Evolutionary conservation across 2,329 filamentous ascomycete species (phyloP).

Genomic region (Zymoseptoria pseudotritici): DNA sequence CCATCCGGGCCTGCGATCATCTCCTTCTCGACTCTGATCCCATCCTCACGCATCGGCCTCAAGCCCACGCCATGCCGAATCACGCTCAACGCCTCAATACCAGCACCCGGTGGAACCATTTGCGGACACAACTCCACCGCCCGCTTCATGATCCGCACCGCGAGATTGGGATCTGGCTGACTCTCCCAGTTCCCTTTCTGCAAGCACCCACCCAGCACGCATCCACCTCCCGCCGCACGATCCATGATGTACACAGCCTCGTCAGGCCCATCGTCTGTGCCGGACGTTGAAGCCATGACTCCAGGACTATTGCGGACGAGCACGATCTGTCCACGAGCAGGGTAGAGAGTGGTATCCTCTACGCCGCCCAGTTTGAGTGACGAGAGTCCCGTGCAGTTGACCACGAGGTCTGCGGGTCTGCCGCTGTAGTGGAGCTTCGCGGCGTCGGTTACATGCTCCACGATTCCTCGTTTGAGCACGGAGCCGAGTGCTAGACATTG

Average conservation of each 20-base stretch:
- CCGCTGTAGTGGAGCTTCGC: constrained; percentile 51
- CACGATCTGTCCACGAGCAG: constrained; percentile 75
- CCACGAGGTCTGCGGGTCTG: constrained; percentile 56
- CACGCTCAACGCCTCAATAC: constrained; percentile 65
- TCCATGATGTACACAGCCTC: constrained; percentile 79
- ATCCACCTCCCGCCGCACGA: constrained; percentile 71
- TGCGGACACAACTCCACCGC: constrained; percentile 57
- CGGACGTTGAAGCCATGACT: constrained; percentile 62
- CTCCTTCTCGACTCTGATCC: constrained; percentile 69
- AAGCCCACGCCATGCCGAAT: constrained; percentile 77
- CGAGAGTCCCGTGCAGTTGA: constrained; percentile 80
- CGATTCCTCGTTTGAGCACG: constrained; percentile 39
- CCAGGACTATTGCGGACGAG: constrained; percentile 71
- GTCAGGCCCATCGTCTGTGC: constrained; percentile 63
- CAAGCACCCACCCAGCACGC: constrained; percentile 78
- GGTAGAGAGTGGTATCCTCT: constrained; percentile 62
- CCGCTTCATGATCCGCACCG: constrained; percentile 77
- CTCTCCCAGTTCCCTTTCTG: constrained; percentile 73
- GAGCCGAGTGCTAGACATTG: constrained; percentile 71
- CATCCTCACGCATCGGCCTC: constrained; percentile 64
- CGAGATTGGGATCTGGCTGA: constrained; percentile 70
- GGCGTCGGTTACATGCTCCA: constrained; percentile 66
- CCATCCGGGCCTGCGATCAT: constrained; percentile 44
- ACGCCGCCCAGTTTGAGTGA: constrained; percentile 75
- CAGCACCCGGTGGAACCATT: constrained; percentile 54